A percentile compares a stretch with the other conserved stretches of the same genome.
Conservation (phyloP, 257 asterid species). For the Nicotiana sylvestris region DNA sequence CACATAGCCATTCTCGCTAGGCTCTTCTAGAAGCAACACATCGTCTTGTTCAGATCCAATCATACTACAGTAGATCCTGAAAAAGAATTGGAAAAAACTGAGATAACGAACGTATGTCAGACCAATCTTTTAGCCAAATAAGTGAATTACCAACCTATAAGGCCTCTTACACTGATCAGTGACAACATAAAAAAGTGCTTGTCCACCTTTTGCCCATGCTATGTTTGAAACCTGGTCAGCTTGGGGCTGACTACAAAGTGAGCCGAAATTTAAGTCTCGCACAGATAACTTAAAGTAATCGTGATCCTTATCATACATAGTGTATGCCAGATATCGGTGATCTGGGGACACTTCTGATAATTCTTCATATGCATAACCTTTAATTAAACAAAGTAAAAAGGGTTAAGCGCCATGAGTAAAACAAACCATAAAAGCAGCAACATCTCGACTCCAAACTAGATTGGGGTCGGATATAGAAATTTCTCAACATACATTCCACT, state of each 20-base stretch:
- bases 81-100: conserved; percentile 9
- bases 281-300: conserved; percentile 69
- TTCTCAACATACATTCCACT: not conserved
- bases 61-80: conserved; percentile 77
- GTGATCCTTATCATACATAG: conserved; percentile 89
- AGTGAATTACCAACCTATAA: conserved; percentile 51
- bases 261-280: conserved; percentile 80
- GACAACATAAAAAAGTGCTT: conserved; percentile 71
- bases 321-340: conserved; percentile 88
- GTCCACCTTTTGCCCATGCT: conserved; percentile 94
- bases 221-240: conserved; percentile 75
- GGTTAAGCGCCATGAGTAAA: not conserved
- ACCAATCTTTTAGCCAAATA: conserved; percentile 1
- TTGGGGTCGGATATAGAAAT: not conserved
- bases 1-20: conserved; percentile 56
- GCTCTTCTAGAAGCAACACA: conserved; percentile 69
- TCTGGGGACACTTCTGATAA: conserved; percentile 93
- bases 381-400: not conserved
- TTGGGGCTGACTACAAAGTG: conserved; percentile 68
- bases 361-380: conserved; percentile 90
- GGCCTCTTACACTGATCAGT: conserved; percentile 83
- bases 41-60: conserved; percentile 66
- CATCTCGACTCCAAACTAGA: not conserved
- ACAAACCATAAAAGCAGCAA: not conserved
- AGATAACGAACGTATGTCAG: conserved; percentile 15